Base-by-base conservation (phyloP, 371 early-diverging fungal species). In the Chytridiales sp. region DNA sequence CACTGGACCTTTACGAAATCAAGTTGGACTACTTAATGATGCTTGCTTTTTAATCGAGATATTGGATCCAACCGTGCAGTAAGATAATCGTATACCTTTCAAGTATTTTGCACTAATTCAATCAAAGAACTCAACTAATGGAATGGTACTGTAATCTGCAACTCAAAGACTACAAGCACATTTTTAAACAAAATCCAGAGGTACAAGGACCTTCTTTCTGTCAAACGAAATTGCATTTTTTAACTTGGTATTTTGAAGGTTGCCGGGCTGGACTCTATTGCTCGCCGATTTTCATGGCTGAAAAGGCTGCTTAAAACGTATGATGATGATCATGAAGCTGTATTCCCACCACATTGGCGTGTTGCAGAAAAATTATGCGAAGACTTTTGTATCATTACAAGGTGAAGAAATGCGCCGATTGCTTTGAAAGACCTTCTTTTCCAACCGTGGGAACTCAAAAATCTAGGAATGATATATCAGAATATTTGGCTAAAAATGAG, bases 261-360 rank as follows among this genome's bases (percentile, higher is more conserved):
- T 3, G 85, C 93, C 19, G 87, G 89, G 27, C 68, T 97, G 3
- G 93, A 89, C 36, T 85, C 93, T 53, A 82, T 93, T 0, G 84
- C 91, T 1, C 79, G 94, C 22, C 81, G 98, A n/a, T 96, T 91
- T 72, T 89, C 97, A 1, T 95, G 94, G 87, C 70, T 97, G 38
- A 90, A 93, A 61, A 84, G 96, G 34, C 72, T 89, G 11, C 63
- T 95, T 27, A 92, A 91, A 67, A 82, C 80, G 4, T 87, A 85
- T 63, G 91, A 93, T 61, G 95, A 95, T 9, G 89, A 88, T 32
- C 93, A 95, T 64, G 80, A 83, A 0, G 69, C 73, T 1, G 79
- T 93, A 6, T 96, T 97, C 57, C 94, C 94, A 0, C 65, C 73
- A 2, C 55, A 69, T 2, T 96, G 98, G 98, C 75, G 82, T 26